These are phyloP conservation scores for Xylaria sp. DNA, from an alignment of 2,329 filamentous ascomycete species.

Conservation along the genomic window DNA sequence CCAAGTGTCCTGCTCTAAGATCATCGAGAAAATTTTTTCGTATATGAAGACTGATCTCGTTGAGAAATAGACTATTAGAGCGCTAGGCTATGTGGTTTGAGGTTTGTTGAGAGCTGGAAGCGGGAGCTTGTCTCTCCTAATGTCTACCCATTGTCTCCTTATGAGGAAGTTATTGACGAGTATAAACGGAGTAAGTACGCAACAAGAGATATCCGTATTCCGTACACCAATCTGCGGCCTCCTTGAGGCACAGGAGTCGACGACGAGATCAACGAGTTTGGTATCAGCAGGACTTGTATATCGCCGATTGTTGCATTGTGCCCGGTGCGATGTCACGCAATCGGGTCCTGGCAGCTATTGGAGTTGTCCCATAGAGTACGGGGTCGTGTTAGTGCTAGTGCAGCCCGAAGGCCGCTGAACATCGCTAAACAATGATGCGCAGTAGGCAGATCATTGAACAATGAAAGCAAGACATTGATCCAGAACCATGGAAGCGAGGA, in stretches of 20 bases:
- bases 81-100: not conserved
- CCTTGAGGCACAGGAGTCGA: not conserved
- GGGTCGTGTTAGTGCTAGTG: not conserved
- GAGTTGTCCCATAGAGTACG: not conserved
- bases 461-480: slow-evolving; percentile 29
- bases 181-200: not conserved
- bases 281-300: not conserved
- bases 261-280: not conserved
- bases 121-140: not conserved
- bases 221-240: not conserved
- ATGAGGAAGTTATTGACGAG: not conserved
- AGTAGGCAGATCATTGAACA: not conserved
- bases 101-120: slow-evolving; percentile 14
- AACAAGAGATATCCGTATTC: not conserved
- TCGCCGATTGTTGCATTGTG: slow-evolving; percentile 12
- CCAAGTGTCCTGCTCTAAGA: slow-evolving; percentile 5
- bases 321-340: slow-evolving; percentile 20
- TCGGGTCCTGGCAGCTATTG: slow-evolving; percentile 23
- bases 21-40: not conserved
- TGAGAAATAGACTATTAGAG: not conserved
- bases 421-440: slow-evolving; percentile 14
- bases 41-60: not conserved
- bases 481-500: slow-evolving; percentile 11
- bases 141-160: not conserved
- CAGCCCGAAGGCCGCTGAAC: slow-evolving; percentile 16